Evolutionary conservation across 805 yeast species (phyloP), one percentile per base, ranked within the genome.

Genomic region (Kuraishia capsulata): DNA sequence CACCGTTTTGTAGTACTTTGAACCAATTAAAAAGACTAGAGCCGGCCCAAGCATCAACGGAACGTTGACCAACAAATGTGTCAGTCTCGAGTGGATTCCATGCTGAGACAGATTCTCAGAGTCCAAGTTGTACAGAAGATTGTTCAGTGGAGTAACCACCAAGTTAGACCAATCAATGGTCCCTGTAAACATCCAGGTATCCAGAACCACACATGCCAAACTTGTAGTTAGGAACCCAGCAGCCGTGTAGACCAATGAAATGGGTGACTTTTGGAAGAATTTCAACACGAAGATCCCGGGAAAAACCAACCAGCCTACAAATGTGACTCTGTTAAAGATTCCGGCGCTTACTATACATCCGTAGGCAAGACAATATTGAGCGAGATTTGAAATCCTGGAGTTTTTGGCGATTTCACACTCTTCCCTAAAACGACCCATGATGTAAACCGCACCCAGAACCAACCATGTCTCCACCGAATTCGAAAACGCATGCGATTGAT

Each of bases 401-500:
- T 18, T 20, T n/a, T n/a, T 33, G 28, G 16, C n/a, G 10, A 14
- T 28, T 5, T 43, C 57, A 20, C 37, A 36, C 26, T 44, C 36
- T 21, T 40, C 42, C 38, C 63, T 47, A 17, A 52, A 36, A 30
- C 50, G 49, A 23, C 64, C 69, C 30, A 81, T 66, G 23, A 78
- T 54, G 42, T 69, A 71, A 5, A 83, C 50, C 13, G 67, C 53
- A 46, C 72, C 53, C 17, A 80, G 47, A 8, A 82, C 61, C 31
- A 81, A 53, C 39, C 61, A 55, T 29, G 84, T 81, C 54, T 92
- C 99, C 2, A 85, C 51, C 18, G 88, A 74, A 53, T 92, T 92
- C n/a, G 96, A 84, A 49, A 92, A 84, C 1, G 94, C 78, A 53
- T 88, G 97, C 0, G 85, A 67, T 53, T 92, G 97, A 49, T 79